Conservation (phyloP, 257 asterid genomes). For the Rubia yunnanensis region DNA sequence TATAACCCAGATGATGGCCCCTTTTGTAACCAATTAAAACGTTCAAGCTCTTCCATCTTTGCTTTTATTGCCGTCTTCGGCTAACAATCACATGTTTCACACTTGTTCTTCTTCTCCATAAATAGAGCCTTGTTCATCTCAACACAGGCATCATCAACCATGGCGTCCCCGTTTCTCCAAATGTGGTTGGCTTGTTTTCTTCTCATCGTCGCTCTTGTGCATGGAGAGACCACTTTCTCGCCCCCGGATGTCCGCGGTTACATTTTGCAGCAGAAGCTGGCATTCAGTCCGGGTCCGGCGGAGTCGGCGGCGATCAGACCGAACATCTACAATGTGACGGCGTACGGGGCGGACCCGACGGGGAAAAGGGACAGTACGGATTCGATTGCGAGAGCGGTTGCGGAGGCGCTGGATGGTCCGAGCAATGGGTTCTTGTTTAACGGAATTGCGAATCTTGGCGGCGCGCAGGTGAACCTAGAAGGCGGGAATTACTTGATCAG, state of each 20-base stretch:
- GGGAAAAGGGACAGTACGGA: constrained; percentile 63
- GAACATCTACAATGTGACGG: constrained; percentile 46
- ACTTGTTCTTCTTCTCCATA: background rate
- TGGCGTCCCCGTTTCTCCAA: background rate
- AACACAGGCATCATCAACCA: constrained; percentile 1
- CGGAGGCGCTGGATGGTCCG: constrained; percentile 59
- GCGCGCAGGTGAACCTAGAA: constrained; percentile 67
- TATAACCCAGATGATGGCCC: background rate
- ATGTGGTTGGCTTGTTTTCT: constrained; percentile 7
- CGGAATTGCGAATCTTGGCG: constrained; percentile 75
- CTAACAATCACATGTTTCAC: background rate
- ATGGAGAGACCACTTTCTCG: constrained; percentile 14
- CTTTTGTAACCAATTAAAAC: constrained; percentile 13
- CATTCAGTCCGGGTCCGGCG: constrained; percentile 1
- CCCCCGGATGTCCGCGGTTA: constrained; percentile 8
- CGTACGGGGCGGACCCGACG: constrained; percentile 88
- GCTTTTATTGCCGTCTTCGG: background rate
- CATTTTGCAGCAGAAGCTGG: constrained; percentile 16
- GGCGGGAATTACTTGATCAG: constrained; percentile 79
- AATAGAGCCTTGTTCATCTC: background rate
- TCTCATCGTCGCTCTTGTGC: constrained; percentile 4
- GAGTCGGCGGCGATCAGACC: constrained; percentile 13
- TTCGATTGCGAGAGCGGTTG: constrained; percentile 49
- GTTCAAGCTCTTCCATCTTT: background rate
- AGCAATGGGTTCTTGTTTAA: constrained; percentile 40